Base-by-base conservation (phyloP, 768 basidiomycete species). In the Boletus patriciae region DNA sequence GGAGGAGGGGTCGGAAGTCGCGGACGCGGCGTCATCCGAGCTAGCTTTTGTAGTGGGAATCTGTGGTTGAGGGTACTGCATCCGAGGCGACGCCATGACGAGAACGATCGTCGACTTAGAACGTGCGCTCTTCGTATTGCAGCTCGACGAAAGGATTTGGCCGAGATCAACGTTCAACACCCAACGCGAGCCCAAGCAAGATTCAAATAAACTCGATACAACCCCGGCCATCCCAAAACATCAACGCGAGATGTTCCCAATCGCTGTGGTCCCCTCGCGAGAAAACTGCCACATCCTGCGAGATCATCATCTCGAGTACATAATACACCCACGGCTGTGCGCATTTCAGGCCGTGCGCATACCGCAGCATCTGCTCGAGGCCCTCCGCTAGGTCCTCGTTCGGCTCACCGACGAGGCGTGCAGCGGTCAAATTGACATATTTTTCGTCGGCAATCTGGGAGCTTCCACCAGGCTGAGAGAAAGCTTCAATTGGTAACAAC, bases 401-500 rank as follows among this genome's bases (percentile, higher is more conserved):
- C 31, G 43, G 52, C 33, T 27, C 55, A 3, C 62, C 44, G 31
- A 52, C 55, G 15, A 55, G 49, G 12, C 57, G 55, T 12, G 58
- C 10, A 12, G 43, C 34, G 6, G 34, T 27, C 25, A 27, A 19
- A 27, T 45, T 44, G 51, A 52, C 10, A 5, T 19, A 45, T 21
- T 34, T 44, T 19, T 12, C 25, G 43, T 52, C 34, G 11, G 45
- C 51, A 6, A 25, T 52, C 51, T 44, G 25, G 33, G 45, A 45
- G 33, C 13, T 18, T 12, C 36, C 41, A 11, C 25, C 59, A 25
- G 25, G 25, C 25, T 25, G 25, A 3, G 29, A 21, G 46, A 64
- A 64, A 6, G 62, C 62, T 7, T 48, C n/a, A 5, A 54, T 51
- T 10, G 57, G 62, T 52, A 64, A 54, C 36, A 64, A 27, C 19